Evolutionary conservation across 805 yeast genomes (phyloP).

Genomic region (Candida suzukii): DNA sequence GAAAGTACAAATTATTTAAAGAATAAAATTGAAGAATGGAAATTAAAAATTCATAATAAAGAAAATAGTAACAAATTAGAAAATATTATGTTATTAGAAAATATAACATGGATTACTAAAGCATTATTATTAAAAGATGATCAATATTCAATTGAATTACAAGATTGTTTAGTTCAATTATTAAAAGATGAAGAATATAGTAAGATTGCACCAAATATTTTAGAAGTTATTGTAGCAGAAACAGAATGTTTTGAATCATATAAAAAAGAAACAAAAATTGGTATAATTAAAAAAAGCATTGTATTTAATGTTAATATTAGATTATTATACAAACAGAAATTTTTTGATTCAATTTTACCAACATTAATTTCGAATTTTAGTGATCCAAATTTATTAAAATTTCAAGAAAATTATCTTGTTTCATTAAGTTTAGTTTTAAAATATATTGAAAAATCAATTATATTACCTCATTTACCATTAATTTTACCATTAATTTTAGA

Average conservation of each 20-base stretch:
- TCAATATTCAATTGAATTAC: conserved; percentile 24
- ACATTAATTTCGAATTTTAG: conserved; percentile 42
- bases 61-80: conserved; percentile 3
- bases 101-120: conserved; percentile 63
- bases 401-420: conserved; percentile 48
- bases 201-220: conserved; percentile 39
- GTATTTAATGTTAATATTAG: conserved; percentile 53
- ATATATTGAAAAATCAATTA: conserved; percentile 54
- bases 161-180: conserved; percentile 27
- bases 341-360: conserved; percentile 58
- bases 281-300: conserved; percentile 15
- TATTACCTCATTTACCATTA: conserved; percentile 54
- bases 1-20: conserved; percentile 6
- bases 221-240: conserved; percentile 64
- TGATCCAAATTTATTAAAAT: conserved; percentile 7
- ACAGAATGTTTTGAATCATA: conserved; percentile 49
- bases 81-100: conserved; percentile 37
- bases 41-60: background rate
- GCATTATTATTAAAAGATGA: conserved; percentile 60
- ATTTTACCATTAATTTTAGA: conserved; percentile 70
- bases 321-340: conserved; percentile 71
- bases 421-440: conserved; percentile 64
- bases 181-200: conserved; percentile 26
- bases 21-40: conserved; percentile 5
- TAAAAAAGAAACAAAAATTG: conserved; percentile 12